Base-by-base conservation (phyloP, 768 basidiomycete species). In the Candolleomyces aberdarensis region DNA sequence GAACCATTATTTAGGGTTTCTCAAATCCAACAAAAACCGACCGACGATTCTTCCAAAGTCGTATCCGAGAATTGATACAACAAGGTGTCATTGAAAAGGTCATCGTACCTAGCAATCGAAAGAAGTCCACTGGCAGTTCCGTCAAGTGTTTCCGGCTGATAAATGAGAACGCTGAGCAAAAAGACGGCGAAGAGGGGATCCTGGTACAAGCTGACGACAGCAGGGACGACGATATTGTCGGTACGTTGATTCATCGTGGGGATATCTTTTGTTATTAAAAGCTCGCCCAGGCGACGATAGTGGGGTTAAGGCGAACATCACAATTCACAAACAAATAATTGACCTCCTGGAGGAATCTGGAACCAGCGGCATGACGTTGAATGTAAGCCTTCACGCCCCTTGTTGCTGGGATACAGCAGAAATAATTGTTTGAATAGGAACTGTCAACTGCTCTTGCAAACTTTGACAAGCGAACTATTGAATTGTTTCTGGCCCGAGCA, bases 381-480 rank as follows among this genome's bases (percentile, higher is more conserved):
- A 83, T 71, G 91, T 92, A 70, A 65, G 73, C 62, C 22, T 46
- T 47, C 46, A 47, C 31, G 7, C 17, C 20, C 20, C 47, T 55
- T 31, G 54, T 43, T 59, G 10, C 48, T 32, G 48, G 9, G 57
- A 57, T 26, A 1, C 39, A 43, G 36, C 20, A 43, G 17, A n/a
- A 2, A 41, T 20, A 44, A 17, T 56, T 61, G 44, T 15, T 52
- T 15, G 29, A 1, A 58, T 32, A 92, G 91, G 88, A 90, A 69
- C 74, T 91, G 11, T 84, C 87, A 47, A 64, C 67, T 13, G 77
- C 83, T 32, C 77, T 94, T 19, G 82, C 84, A 64, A 78, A 85
- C 62, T 89, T 94, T 62, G 91, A 95, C 71, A 84, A 83, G 68
- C 87, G 94, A 29, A 92, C 89, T 1, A 80, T 95, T 53, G 94